Evolutionary conservation across 176 grass and related monocot species (phyloP).

Genomic region (Calamus simplicifolius): DNA sequence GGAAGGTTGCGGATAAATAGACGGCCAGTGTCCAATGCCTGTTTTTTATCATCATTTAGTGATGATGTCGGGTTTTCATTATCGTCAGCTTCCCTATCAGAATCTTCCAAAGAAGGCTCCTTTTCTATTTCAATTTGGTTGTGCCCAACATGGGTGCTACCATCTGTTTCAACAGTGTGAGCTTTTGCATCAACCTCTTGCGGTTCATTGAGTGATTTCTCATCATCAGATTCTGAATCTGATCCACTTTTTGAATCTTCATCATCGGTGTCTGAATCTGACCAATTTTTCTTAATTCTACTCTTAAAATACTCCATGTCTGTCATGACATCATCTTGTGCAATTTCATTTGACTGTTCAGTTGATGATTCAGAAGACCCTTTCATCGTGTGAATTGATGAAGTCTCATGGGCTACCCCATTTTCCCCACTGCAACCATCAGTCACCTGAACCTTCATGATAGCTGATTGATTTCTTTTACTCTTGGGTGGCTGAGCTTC

Average conservation of each 20-base stretch:
- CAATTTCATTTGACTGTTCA: constrained; percentile 26
- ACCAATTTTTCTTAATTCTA: constrained; percentile 92
- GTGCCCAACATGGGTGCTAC: constrained; percentile 24
- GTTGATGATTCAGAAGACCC: constrained; percentile 18
- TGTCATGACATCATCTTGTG: constrained; percentile 31
- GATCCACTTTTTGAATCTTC: constrained; percentile 4
- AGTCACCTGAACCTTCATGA: constrained; percentile 9
- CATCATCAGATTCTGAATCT: constrained; percentile 16
- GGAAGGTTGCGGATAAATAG: constrained; percentile 91
- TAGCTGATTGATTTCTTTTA: constrained; percentile 11
- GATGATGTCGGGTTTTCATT: constrained; percentile 1
- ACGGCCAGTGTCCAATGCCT: constrained; percentile 74
- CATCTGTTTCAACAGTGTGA: not conserved
- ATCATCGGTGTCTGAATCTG: constrained; percentile 72
- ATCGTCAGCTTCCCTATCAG: constrained; percentile 1
- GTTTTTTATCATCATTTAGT: constrained; percentile 62
- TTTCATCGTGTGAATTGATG: not conserved
- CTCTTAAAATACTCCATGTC: constrained; percentile 90
- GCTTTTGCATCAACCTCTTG: constrained; percentile 22
- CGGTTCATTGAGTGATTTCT: constrained; percentile 26
- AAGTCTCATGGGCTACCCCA: constrained; percentile 13
- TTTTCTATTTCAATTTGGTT: constrained; percentile 23
- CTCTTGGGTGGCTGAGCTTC: constrained; percentile 15
- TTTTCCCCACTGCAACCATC: not conserved
- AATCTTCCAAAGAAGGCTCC: constrained; percentile 5